These are phyloP conservation scores for Xylariaceae sp. DNA, from an alignment of 2,329 filamentous ascomycete genomes.

Conservation along the genomic window DNA sequence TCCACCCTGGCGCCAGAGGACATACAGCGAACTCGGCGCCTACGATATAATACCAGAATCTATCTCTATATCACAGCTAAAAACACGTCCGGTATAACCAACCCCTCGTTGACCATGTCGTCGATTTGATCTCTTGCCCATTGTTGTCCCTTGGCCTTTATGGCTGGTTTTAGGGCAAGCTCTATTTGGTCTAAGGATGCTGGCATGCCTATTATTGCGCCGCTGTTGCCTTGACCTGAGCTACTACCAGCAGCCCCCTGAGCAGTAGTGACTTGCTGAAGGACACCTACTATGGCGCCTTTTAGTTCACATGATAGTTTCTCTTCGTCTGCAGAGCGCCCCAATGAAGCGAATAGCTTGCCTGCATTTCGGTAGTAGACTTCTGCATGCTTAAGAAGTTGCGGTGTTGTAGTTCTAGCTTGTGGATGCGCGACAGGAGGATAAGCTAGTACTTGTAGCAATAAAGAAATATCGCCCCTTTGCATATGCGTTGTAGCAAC, in stretches of 20 bases:
- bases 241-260: conserved; percentile 14
- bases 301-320: conserved; percentile 23
- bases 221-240: conserved; percentile 7
- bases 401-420: conserved; percentile 31
- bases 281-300: conserved; percentile 23
- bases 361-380: conserved; percentile 44
- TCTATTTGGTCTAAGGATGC: conserved; percentile 17
- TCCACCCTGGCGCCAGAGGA: not conserved
- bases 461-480: conserved; percentile 40
- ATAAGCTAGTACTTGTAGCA: conserved; percentile 36
- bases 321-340: conserved; percentile 15
- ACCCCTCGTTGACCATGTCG: conserved; percentile 20
- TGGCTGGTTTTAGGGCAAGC: conserved; percentile 2
- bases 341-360: conserved; percentile 30
- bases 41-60: not conserved
- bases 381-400: conserved; percentile 40
- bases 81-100: conserved; percentile 22
- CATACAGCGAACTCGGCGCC: no score
- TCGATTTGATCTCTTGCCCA: conserved; percentile 26
- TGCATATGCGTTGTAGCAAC: conserved; percentile 39
- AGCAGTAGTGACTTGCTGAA: conserved; percentile 19
- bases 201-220: not conserved
- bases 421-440: conserved; percentile 34
- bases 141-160: conserved; percentile 6
- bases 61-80: conserved; percentile 7